A percentile compares a stretch with the other conserved stretches of the same genome.
Evolutionary conservation across 768 basidiomycete genomes (phyloP).

Genomic region (Psilocybe sp.): DNA sequence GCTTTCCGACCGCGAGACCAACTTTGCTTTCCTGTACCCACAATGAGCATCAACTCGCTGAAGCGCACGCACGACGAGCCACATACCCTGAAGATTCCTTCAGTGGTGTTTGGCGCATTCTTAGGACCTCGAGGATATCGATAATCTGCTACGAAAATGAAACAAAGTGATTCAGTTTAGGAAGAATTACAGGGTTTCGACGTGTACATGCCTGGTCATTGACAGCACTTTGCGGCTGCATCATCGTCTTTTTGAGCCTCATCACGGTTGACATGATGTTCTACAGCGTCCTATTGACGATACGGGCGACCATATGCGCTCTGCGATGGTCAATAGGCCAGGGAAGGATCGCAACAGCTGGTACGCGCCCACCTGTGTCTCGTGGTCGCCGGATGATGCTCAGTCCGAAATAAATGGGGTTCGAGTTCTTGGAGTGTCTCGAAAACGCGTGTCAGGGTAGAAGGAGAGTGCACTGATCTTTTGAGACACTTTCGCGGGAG

Average conservation of each 20-base stretch:
- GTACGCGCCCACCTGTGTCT: neutral
- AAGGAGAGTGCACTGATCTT: no score
- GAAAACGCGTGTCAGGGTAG: no score
- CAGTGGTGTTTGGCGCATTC: constrained; percentile 62
- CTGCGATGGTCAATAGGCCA: constrained; percentile 2
- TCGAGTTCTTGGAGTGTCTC: no score
- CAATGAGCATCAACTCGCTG: constrained; percentile 8
- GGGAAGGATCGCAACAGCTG: neutral
- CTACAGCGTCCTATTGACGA: constrained; percentile 28
- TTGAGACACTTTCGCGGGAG: no score
- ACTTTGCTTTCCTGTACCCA: constrained; percentile 79
- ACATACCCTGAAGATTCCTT: constrained; percentile 68
- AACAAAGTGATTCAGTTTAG: constrained; percentile 25
- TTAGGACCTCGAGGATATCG: constrained; percentile 55
- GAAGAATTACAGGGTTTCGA: constrained; percentile 34
- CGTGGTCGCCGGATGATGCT: no score
- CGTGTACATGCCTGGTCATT: constrained; percentile 29
- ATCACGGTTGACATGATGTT: constrained; percentile 43
- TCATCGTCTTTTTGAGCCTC: constrained; percentile 79
- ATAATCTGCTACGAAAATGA: constrained; percentile 52
- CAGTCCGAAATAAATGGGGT: no score
- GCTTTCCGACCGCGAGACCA: constrained; percentile 89
- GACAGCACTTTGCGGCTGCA: constrained; percentile 67
- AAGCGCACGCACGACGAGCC: constrained; percentile 33
- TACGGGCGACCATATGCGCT: constrained; percentile 23